Percentiles rank a stretch among this genome's conserved stretches.
Evolutionary conservation across 345 rosid genomes (phyloP).

Genomic region (Citrus cavaleriei): DNA sequence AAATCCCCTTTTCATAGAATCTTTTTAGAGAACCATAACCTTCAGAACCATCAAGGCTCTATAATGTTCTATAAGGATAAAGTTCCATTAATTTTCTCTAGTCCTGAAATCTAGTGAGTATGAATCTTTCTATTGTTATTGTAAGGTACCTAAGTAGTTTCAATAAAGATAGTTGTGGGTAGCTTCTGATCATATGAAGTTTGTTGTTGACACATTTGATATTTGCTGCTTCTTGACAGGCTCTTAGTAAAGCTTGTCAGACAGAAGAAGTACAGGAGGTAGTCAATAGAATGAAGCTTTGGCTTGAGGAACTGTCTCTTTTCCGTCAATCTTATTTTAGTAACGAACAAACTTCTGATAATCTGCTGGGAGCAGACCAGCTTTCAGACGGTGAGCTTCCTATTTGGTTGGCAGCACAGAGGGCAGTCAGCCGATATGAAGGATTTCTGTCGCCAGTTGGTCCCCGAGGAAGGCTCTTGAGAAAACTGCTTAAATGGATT

Average conservation of each 20-base stretch:
- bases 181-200: not conserved
- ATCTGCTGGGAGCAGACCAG: constrained; percentile 34
- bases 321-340: constrained; percentile 49
- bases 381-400: constrained; percentile 68
- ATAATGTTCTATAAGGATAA: not conserved
- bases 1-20: not conserved
- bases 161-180: not conserved
- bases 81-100: not conserved
- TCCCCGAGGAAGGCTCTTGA: constrained; percentile 82
- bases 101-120: not conserved
- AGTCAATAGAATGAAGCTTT: constrained; percentile 46
- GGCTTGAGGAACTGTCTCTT: constrained; percentile 62
- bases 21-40: not conserved
- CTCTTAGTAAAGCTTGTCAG: constrained; percentile 41
- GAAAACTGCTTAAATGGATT: constrained; percentile 67
- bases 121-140: not conserved
- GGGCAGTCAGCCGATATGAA: constrained; percentile 83
- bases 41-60: not conserved
- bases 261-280: constrained; percentile 47
- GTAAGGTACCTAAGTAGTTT: not conserved
- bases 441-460: constrained; percentile 82
- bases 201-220: not conserved
- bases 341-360: constrained; percentile 38
- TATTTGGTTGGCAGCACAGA: constrained; percentile 88
- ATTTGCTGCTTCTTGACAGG: constrained; percentile 39